Evolutionary conservation across 23 red algal genomes (phyloP).

Genomic region (Cyanidium caldarium): DNA sequence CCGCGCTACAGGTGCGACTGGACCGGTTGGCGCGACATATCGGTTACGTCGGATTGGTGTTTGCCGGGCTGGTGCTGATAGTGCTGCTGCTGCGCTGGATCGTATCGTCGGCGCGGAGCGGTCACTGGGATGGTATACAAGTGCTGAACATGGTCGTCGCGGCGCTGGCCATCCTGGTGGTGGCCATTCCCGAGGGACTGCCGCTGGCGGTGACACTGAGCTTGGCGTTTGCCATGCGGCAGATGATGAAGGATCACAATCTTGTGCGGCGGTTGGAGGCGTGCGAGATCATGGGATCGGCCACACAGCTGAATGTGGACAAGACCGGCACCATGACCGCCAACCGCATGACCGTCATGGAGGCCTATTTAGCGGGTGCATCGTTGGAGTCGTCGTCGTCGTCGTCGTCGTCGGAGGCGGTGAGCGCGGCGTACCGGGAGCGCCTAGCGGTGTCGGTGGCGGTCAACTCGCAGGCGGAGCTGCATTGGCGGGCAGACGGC

Average conservation of each 20-base stretch:
- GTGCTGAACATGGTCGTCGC: constrained; percentile 56
- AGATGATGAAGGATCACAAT: constrained; percentile 94
- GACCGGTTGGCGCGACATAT: constrained; percentile 47
- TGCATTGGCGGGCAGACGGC: constrained; percentile 23
- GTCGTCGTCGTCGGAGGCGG: background rate
- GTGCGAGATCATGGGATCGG: constrained; percentile 88
- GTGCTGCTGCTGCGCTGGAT: constrained; percentile 78
- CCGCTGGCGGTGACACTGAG: constrained; percentile 76
- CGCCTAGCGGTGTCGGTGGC: constrained; percentile 22
- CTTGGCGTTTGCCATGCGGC: constrained; percentile 81
- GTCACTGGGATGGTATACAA: constrained; percentile 25
- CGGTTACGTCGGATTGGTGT: constrained; percentile 56
- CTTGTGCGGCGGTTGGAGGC: constrained; percentile 81
- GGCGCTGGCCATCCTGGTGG: constrained; percentile 77
- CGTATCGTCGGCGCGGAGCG: constrained; percentile 8
- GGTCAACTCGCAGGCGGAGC: constrained; percentile 67
- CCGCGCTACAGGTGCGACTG: constrained; percentile 62
- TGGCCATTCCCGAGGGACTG: constrained; percentile 82
- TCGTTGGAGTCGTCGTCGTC: background rate
- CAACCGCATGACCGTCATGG: constrained; percentile 72
- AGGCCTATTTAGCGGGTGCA: constrained; percentile 21
- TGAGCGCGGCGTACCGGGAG: constrained; percentile 23
- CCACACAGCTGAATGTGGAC: constrained; percentile 81
- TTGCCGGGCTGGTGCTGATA: constrained; percentile 35
- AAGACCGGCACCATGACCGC: constrained; percentile 83